Conservation (phyloP, 2,329 filamentous ascomycete species). For the Hymenoscyphus scutula region DNA sequence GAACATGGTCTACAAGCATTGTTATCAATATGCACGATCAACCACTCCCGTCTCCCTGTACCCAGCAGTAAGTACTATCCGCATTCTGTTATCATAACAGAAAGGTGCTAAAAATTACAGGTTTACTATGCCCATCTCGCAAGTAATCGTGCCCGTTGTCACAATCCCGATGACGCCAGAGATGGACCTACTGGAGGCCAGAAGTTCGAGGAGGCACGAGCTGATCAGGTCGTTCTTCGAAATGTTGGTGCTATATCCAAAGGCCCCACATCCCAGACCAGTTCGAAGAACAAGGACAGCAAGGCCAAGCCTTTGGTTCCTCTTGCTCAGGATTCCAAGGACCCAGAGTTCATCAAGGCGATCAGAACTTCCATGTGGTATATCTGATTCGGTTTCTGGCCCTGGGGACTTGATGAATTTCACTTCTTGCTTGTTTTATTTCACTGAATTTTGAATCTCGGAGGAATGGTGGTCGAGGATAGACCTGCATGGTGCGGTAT, state of each 20-base stretch:
- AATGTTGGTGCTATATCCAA: conserved; percentile 13
- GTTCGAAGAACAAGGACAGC: conserved; percentile 15
- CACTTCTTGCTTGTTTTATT: conserved; percentile 25
- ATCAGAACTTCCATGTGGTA: conserved; percentile 37
- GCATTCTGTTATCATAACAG: conserved; percentile 1
- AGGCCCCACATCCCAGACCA: conserved; percentile 24
- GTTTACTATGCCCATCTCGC: conserved; percentile 96
- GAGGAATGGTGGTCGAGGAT: conserved; percentile 20
- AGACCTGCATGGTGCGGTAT: conserved; percentile 13
- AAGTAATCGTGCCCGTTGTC: conserved; percentile 72
- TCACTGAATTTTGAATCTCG: conserved; percentile 16
- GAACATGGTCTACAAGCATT: conserved; percentile 90
- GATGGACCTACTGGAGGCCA: conserved; percentile 44
- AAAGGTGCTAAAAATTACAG: conserved; percentile 59
- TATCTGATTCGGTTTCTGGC: conserved; percentile 26
- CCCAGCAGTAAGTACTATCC: conserved; percentile 12
- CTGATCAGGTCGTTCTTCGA: conserved; percentile 22
- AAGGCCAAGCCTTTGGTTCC: conserved; percentile 31
- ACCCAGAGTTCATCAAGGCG: conserved; percentile 13
- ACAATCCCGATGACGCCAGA: conserved; percentile 56
- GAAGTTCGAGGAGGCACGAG: conserved; percentile 39
- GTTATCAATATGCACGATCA: conserved; percentile 87
- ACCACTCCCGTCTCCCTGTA: conserved; percentile 79
- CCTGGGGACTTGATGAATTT: conserved; percentile 19
- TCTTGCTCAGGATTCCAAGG: conserved; percentile 23